Conservation (phyloP, 352 stramenopile species). For the Plasmopara halstedii region DNA sequence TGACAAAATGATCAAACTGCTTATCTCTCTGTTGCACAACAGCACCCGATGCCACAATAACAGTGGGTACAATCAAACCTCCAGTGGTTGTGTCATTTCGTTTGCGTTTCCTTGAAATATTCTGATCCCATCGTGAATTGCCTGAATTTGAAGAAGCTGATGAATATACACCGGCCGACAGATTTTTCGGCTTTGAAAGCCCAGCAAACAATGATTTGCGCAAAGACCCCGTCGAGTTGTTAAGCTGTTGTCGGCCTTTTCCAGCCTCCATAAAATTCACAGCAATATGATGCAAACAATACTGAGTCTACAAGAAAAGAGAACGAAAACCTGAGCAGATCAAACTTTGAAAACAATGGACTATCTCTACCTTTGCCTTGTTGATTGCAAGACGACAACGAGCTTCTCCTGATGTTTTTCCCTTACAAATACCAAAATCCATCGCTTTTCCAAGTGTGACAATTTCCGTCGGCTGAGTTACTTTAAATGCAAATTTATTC, state of each 20-base stretch:
- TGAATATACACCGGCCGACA: slow-evolving; percentile 73
- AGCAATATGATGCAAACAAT: slow-evolving; percentile 72
- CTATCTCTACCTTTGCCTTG: slow-evolving; percentile 42
- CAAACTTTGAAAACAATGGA: neutral
- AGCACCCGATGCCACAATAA: slow-evolving; percentile 38
- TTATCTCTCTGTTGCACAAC: slow-evolving; percentile 29
- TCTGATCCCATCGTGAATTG: slow-evolving; percentile 27
- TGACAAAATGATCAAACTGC: slow-evolving; percentile 1
- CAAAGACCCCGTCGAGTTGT: slow-evolving; percentile 55
- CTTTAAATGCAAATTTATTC: slow-evolving; percentile 76
- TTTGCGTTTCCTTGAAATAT: slow-evolving; percentile 47
- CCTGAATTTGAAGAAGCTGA: slow-evolving; percentile 17
- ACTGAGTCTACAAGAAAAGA: slow-evolving; percentile 38
- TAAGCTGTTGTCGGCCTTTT: slow-evolving; percentile 65
- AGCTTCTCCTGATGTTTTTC: slow-evolving; percentile 43
- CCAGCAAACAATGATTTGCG: slow-evolving; percentile 56
- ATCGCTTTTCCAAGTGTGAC: slow-evolving; percentile 51
- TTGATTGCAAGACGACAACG: slow-evolving; percentile 71
- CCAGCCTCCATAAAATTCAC: slow-evolving; percentile 64
- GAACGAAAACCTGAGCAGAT: neutral
- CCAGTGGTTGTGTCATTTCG: slow-evolving; percentile 20
- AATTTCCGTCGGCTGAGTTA: slow-evolving; percentile 43
- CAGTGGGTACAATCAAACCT: slow-evolving; percentile 37
- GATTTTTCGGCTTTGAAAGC: slow-evolving; percentile 53
- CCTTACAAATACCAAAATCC: slow-evolving; percentile 75